Percentiles rank a stretch among this genome's conserved stretches.
Conservation (phyloP, 2,329 filamentous ascomycete species). For the Talaromyces sp. region DNA sequence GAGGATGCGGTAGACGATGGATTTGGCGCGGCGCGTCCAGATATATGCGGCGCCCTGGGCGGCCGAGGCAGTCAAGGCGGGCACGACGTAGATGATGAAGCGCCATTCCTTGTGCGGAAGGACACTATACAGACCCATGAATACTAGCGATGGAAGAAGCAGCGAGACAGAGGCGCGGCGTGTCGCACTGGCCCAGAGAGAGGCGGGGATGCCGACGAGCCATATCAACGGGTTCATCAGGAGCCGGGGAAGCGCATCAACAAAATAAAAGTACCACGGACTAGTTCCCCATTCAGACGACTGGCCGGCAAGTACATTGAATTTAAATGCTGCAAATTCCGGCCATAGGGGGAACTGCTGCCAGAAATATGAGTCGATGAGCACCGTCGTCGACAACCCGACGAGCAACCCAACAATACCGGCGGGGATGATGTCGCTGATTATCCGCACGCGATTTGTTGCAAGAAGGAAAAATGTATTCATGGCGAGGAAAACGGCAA, state of each 20-base stretch:
- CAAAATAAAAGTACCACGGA: conserved; percentile 82
- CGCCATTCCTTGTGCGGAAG: conserved; percentile 95
- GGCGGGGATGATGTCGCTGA: conserved; percentile 56
- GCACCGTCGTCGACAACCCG: conserved; percentile 65
- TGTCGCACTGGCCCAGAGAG: conserved; percentile 51
- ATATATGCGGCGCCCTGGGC: conserved; percentile 69
- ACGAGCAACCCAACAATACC: conserved; percentile 62
- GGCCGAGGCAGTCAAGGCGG: conserved; percentile 72
- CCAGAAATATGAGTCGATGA: conserved; percentile 92
- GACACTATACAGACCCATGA: conserved; percentile 74
- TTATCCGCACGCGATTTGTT: conserved; percentile 50
- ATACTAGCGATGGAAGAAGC: conserved; percentile 64
- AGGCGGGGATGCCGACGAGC: conserved; percentile 46
- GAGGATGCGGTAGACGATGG: conserved; percentile 50
- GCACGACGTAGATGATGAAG: conserved; percentile 86
- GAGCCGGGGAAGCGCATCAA: conserved; percentile 73
- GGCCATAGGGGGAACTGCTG: conserved; percentile 76
- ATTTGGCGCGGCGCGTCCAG: conserved; percentile 62
- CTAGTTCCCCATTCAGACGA: conserved; percentile 84
- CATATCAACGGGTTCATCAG: conserved; percentile 72
- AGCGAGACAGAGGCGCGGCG: conserved; percentile 48
- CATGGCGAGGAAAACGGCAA: conserved; percentile 72
- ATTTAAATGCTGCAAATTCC: conserved; percentile 83
- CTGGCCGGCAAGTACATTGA: conserved; percentile 80
- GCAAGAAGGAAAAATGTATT: conserved; percentile 62